Base-by-base conservation (phyloP, 805 yeast species). In the Kodamaea kakaduensis region DNA sequence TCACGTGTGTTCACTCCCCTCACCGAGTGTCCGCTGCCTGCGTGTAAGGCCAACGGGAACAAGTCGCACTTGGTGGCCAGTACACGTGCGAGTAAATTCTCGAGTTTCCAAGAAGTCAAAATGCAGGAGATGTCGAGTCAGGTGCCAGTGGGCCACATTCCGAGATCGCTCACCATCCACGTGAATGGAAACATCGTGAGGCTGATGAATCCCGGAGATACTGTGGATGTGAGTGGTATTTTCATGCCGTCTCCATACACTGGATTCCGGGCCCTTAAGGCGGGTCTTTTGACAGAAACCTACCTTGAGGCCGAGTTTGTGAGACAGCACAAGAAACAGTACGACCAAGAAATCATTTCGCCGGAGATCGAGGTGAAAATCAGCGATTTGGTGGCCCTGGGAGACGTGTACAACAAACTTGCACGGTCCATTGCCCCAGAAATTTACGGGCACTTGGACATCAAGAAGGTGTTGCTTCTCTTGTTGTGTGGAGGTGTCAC, bases 121-220 rank as follows among this genome's bases (percentile, higher is more conserved):
- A 73, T 93, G 43, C 99, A 93, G 67, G 99, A 93, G 61, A 67
- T 90, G 56, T 85, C 97, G 4, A 81, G 82, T 46, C 98, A 93
- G 64, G 98, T 93, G 12, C 99, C 99, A 1, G 90, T 89, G 18
- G 98, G 98, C 35, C 96, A 90, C 59, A 93, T 93, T 44, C 99
- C 99, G 32, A 76, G 99, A 51, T 66, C 87, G 19, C 68, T 93
- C 44, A 76, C 82, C 10, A 73, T 90, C 37, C 96, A 90, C 56
- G 79, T 90, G n/a, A 85, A 84, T 50, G 99, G 99, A 28, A 83
- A 86, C 40, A 64, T 93, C 37, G 97, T 88, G 18, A 76, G 99
- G 51, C 64, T 83, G 9, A 71, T 86, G 69, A 77, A 80, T 43
- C 97, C 99, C 1, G 99, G 99, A 51, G 98, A 93, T 58, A 73